phyloP scores from a whole-genome alignment of 257 asterid genomes.

The Linaria vulgaris region DNA sequence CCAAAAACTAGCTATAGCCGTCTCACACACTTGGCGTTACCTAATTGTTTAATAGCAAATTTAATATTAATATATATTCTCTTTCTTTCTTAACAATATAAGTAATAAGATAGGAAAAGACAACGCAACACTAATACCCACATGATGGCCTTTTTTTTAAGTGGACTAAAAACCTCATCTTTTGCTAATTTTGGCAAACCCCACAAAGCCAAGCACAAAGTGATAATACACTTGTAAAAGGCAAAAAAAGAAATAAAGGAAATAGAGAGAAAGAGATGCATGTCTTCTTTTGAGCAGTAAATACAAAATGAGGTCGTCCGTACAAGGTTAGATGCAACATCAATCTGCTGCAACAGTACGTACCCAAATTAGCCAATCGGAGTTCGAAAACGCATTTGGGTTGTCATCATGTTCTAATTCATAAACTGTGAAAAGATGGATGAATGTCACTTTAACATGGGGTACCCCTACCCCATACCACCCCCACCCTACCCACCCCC shows the following conservation, averaged over 20 bases:
- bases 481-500: too few species aligned
- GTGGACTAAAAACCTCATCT: constrained; percentile 27
- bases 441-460: not conserved
- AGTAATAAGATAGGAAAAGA: not conserved
- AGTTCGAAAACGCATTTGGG: constrained; percentile 35
- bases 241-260: not conserved
- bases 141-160: not conserved
- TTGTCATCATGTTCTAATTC: constrained; percentile 18
- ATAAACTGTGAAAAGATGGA: constrained; percentile 29
- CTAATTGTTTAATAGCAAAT: not conserved
- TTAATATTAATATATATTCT: not conserved
- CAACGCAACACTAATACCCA: constrained; percentile 6
- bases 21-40: not conserved
- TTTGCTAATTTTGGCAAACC: constrained; percentile 41
- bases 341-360: constrained; percentile 6
- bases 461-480: too few species aligned
- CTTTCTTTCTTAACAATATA: constrained; percentile 27
- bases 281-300: not conserved
- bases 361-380: constrained; percentile 25
- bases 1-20: too few species aligned
- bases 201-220: constrained; percentile 20
- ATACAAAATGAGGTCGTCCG: constrained; percentile 7
- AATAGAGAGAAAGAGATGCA: not conserved
- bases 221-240: not conserved
- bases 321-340: constrained; percentile 22